Percentiles rank a stretch among this genome's conserved stretches.
phyloP scores from a whole-genome alignment of 2,329 filamentous ascomycete species.

The Aspergillus ochraceoroseus region DNA sequence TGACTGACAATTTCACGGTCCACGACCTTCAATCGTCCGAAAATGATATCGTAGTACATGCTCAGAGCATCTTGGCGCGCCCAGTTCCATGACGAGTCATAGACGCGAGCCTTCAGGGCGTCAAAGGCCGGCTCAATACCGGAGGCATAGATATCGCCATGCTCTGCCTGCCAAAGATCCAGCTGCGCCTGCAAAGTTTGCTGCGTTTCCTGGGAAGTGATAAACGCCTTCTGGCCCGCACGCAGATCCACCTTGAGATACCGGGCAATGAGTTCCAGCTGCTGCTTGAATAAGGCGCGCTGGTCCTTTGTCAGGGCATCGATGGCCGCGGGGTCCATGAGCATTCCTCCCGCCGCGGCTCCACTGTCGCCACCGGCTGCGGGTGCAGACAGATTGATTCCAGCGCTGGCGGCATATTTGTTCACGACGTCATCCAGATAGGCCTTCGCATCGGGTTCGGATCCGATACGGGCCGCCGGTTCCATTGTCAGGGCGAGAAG shows the following conservation, averaged over 20 bases:
- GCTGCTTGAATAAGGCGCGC: conserved; percentile 92
- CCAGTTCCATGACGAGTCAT: conserved; percentile 99
- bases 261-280: conserved; percentile 87
- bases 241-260: conserved; percentile 97
- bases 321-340: conserved; percentile 98
- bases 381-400: conserved; percentile 75
- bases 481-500: conserved; percentile 89
- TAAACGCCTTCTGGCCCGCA: conserved; percentile 89
- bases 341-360: conserved; percentile 76
- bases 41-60: conserved; percentile 99
- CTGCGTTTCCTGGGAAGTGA: conserved; percentile 78
- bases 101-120: conserved; percentile 86
- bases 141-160: conserved; percentile 91
- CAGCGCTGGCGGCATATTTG: conserved; percentile 79
- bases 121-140: conserved; percentile 95
- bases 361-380: conserved; percentile 66
- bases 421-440: conserved; percentile 85
- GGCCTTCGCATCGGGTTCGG: conserved; percentile 83
- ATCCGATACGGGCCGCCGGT: conserved; percentile 78
- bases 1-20: conserved; percentile 98
- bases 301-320: conserved; percentile 98
- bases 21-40: conserved; percentile 84
- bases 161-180: conserved; percentile 90
- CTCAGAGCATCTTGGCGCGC: conserved; percentile 91
- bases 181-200: conserved; percentile 86